phyloP scores from a whole-genome alignment of 257 asterid genomes.

The Mentha longifolia region DNA sequence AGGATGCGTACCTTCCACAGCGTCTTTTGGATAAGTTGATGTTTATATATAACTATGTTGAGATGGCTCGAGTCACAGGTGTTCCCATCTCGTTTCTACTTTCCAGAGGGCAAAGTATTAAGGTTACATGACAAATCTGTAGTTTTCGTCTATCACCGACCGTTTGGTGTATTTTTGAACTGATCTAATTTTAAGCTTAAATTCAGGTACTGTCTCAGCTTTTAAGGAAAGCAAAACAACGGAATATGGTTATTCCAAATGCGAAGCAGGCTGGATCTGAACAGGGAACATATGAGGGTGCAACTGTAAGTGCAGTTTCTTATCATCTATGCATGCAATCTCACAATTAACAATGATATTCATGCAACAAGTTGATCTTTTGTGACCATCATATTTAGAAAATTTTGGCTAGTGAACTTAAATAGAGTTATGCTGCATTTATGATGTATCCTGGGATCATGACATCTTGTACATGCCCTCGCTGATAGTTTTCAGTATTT shows the following conservation, averaged over 20 bases:
- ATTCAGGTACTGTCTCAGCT: conserved; percentile 96
- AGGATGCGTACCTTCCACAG: conserved; percentile 99
- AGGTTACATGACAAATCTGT: conserved; percentile 52
- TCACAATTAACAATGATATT: conserved; percentile 1
- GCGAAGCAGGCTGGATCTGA: conserved; percentile 91
- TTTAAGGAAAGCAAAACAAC: conserved; percentile 89
- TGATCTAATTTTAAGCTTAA: conserved; percentile 33
- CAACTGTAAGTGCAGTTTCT: conserved; percentile 69
- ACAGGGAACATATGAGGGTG: conserved; percentile 98
- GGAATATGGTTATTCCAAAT: conserved; percentile 85
- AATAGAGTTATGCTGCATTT: neutral
- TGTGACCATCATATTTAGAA: neutral
- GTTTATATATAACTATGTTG: conserved; percentile 92
- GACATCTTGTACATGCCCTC: neutral
- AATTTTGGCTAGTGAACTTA: neutral
- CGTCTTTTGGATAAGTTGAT: conserved; percentile 96
- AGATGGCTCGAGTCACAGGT: conserved; percentile 99
- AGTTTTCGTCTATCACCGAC: neutral
- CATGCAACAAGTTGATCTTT: conserved; percentile 20
- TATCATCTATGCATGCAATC: conserved; percentile 33
- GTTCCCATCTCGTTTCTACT: conserved; percentile 96
- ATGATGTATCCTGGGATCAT: neutral
- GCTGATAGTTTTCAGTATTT: conserved; percentile 8
- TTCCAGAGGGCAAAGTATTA: conserved; percentile 97
- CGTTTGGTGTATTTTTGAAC: conserved; percentile 20